Evolutionary conservation across 2,329 filamentous ascomycete species (phyloP), one percentile per base, ranked within the genome.

Genomic region (Trichophyton verrucosum): DNA sequence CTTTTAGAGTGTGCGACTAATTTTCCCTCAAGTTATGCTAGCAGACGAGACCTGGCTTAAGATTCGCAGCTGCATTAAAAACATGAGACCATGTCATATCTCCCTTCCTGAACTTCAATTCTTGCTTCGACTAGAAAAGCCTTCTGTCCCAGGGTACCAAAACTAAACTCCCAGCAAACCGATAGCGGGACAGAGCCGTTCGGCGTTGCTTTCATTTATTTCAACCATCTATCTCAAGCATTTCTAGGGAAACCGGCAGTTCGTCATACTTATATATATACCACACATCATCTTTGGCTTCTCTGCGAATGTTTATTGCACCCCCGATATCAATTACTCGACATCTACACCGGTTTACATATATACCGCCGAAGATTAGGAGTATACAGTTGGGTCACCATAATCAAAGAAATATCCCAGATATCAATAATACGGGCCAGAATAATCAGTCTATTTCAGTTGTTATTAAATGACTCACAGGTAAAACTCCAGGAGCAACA

Each of bases 1-100:
- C 9, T 22, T 30, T 11, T 9, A 9, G 22, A 47, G 8, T 24
- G 4, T 5, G 17, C n/a, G 17, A 56, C 51, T 33, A 33, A 56
- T 38, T 47, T 17, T 13, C 20, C 8, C n/a, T 53, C 17, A 24
- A 62, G 61, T 62, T 42, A 53, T 62, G 61, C 42, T 62, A 20
- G 51, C 51, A 38, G 59, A 61, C 38, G 33, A 27, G n/a, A 62
- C 61, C 1, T 62, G 61, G 61, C 33, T 56, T 24, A 44, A 9
- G 33, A 22, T 61, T 13, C 58, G 61, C 22, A 36, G 58, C 11
- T 20, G 33, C 53, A 60, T 62, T 46, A 33, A 62, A 56, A 47
- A 61, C 20, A 46, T 49, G 22, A 61, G 15, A 8, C 27, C 51
- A 9, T 42, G 40, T 7, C 38, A 40, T 20, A 61, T 62, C n/a